Percentiles rank a stretch among this genome's conserved stretches.
phyloP scores from a whole-genome alignment of 805 yeast species.

The Metschnikowia matae region DNA sequence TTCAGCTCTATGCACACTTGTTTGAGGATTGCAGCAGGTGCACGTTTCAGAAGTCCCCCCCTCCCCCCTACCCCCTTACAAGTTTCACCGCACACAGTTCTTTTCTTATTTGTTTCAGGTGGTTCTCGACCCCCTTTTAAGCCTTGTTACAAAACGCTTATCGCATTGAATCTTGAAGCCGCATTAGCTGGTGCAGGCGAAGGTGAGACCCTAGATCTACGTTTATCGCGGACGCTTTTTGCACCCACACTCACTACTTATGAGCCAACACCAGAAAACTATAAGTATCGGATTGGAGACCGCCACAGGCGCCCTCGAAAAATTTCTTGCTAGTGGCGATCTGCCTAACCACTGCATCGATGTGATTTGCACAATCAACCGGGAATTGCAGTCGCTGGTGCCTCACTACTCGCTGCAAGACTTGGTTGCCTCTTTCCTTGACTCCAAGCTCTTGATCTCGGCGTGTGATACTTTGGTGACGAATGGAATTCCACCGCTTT shows the following conservation, averaged over 20 bases:
- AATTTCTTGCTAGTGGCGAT: constrained; percentile 10
- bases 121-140: background rate
- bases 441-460: constrained; percentile 11
- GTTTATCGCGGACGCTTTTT: background rate
- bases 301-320: constrained; percentile 12
- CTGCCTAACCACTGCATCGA: constrained; percentile 12
- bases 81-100: background rate
- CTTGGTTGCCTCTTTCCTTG: constrained; percentile 10
- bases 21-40: constrained; percentile 1
- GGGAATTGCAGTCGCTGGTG: constrained; percentile 11
- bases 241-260: constrained; percentile 2
- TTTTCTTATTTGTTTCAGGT: background rate
- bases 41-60: background rate
- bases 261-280: constrained; percentile 9
- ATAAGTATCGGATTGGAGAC: constrained; percentile 14
- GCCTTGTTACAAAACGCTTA: background rate
- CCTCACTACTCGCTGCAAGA: constrained; percentile 6
- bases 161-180: background rate
- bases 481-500: background rate
- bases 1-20: constrained; percentile 6
- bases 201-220: background rate
- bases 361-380: constrained; percentile 10
- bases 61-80: background rate
- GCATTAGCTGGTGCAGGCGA: background rate
- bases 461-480: constrained; percentile 13